These are phyloP conservation scores for Cucurbitaria berberidis DNA, from an alignment of 2,329 filamentous ascomycete species.

Conservation along the genomic window DNA sequence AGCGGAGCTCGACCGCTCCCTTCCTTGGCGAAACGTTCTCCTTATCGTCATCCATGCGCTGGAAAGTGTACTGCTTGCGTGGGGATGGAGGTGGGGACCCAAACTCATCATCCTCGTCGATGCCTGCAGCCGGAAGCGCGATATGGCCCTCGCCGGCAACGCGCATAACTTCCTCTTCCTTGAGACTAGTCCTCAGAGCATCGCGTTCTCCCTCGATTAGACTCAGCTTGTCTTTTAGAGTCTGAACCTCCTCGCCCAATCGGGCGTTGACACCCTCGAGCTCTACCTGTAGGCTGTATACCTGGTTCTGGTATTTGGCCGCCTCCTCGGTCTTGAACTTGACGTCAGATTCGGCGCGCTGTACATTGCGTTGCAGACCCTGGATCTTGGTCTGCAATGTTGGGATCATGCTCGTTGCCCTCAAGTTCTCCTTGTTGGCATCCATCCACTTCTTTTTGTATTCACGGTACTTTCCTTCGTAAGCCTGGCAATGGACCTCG, in stretches of 20 bases:
- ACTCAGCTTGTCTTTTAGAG: constrained; percentile 67
- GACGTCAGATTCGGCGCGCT: constrained; percentile 38
- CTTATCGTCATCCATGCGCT: constrained; percentile 51
- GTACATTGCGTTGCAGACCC: constrained; percentile 32
- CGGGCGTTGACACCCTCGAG: constrained; percentile 68
- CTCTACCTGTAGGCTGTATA: constrained; percentile 52
- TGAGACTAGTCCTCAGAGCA: constrained; percentile 72
- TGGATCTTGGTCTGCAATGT: constrained; percentile 40
- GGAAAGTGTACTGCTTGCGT: constrained; percentile 55
- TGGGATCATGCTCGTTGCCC: constrained; percentile 27
- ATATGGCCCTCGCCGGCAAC: constrained; percentile 75
- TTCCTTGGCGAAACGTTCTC: constrained; percentile 54
- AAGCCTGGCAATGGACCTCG: constrained; percentile 27
- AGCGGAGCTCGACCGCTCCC: constrained; percentile 54
- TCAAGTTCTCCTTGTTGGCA: constrained; percentile 33
- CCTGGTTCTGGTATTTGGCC: constrained; percentile 48
- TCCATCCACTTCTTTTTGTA: constrained; percentile 36
- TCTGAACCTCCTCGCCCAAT: constrained; percentile 70
- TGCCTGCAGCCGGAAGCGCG: constrained; percentile 63
- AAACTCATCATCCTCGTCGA: constrained; percentile 66
- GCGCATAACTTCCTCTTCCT: constrained; percentile 74
- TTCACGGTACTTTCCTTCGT: constrained; percentile 33
- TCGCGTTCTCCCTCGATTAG: constrained; percentile 76
- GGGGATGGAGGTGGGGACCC: constrained; percentile 64
- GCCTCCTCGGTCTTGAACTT: constrained; percentile 43